Conservation (phyloP, 768 basidiomycete species). For the Kwoniella pini region DNA sequence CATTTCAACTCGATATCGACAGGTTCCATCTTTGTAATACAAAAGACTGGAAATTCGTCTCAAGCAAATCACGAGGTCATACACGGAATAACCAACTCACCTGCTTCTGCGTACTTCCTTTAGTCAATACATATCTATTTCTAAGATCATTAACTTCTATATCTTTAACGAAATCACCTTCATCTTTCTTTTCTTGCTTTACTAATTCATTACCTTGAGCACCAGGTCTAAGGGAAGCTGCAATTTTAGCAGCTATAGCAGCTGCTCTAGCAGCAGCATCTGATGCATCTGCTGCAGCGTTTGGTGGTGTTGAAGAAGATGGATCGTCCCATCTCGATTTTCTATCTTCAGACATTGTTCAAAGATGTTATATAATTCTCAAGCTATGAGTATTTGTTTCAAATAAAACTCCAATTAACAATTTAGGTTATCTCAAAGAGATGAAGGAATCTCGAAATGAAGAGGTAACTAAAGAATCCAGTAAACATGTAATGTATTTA, state of each 20-base stretch:
- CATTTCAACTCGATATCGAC: too few species aligned
- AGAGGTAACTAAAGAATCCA: too few species aligned
- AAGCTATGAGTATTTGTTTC: background rate
- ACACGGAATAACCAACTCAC: slow-evolving; percentile 58
- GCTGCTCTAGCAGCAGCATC: slow-evolving; percentile 66
- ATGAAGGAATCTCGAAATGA: too few species aligned
- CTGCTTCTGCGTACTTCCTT: slow-evolving; percentile 87
- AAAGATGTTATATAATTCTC: too few species aligned
- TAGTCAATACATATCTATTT: slow-evolving; percentile 92
- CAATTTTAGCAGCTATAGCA: slow-evolving; percentile 92
- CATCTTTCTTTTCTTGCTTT: slow-evolving; percentile 63
- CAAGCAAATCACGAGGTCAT: too few species aligned
- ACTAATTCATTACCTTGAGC: slow-evolving; percentile 56
- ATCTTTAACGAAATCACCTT: slow-evolving; percentile 80
- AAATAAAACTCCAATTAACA: background rate
- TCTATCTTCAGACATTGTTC: slow-evolving; percentile 16
- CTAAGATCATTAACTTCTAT: slow-evolving; percentile 96
- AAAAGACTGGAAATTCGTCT: too few species aligned
- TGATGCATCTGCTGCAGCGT: slow-evolving; percentile 25
- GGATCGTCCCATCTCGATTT: slow-evolving; percentile 80
- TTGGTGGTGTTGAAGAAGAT: slow-evolving; percentile 59
- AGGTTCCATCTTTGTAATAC: too few species aligned
- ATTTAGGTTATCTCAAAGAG: too few species aligned
- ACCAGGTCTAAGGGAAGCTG: slow-evolving; percentile 57
- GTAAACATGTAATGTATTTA: slow-evolving; percentile 1